Evolutionary conservation across 805 yeast genomes (phyloP), one percentile per base, ranked within the genome.

Genomic region (Lachancea thermotolerans): DNA sequence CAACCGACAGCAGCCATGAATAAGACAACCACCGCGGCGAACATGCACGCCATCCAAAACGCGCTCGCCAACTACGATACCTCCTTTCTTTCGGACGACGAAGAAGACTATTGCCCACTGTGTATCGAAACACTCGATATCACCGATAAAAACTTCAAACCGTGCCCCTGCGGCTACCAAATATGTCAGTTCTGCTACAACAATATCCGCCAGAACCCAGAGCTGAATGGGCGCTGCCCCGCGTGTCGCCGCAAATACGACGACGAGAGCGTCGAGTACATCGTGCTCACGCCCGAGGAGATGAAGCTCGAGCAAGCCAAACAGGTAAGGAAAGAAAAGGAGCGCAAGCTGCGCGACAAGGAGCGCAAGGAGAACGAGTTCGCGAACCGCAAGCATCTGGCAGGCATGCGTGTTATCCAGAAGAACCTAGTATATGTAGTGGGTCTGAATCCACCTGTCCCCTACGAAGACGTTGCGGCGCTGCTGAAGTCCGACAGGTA

Each of bases 91-190:
- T 62, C 68, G 3, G 69, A 65, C 37, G 68, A 63, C 34, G 69
- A 62, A 45, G 69, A 62, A 37, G 67, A 59, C 42, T 59, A 56
- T 35, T 71, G 96, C 69, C 99, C 99, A 46, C 77, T 93, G 51
- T 93, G 99, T 71, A 91, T 90, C 60, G 99, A 93, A 68, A 97
- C 93, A 64, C 82, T 93, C 89, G 99, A 93, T 66, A 81, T 91
- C 39, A 85, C 95, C 14, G 99, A 93, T 67, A 88, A 85, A 60
- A 87, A 89, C 69, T 93, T 93, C 74, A 88, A 85, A 65, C 99
- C 99, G n/a, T 93, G 99, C 72, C 98, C 98, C 1, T 93, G 99
- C 70, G 99, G 99, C 15, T 93, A 93, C 60, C 97, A 95, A 65
- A 86, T 93, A 47, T 93, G 99, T 66, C 98, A 91, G 73, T 93